phyloP scores from a whole-genome alignment of 2,329 filamentous ascomycete species.

The Orbilia ellipsospora region DNA sequence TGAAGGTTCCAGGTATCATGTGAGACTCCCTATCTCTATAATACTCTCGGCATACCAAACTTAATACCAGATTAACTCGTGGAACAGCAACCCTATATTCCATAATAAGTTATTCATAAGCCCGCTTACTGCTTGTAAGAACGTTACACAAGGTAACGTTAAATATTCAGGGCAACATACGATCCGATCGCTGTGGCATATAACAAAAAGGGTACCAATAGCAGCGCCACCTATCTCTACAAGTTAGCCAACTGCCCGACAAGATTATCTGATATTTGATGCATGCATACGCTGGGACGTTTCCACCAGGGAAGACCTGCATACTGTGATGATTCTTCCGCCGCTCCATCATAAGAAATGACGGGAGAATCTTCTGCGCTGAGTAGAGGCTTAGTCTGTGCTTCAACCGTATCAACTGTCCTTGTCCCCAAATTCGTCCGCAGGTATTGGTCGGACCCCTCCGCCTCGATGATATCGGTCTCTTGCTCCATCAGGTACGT shows the following conservation, averaged over 20 bases:
- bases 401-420: conserved; percentile 2
- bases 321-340: conserved; percentile 6
- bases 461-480: conserved; percentile 27
- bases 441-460: conserved; percentile 27
- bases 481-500: conserved; percentile 27
- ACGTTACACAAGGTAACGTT: too few relatives aligned
- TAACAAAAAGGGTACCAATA: conserved; percentile 85
- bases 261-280: background rate
- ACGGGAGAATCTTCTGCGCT: background rate
- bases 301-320: conserved; percentile 57
- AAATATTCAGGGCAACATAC: conserved; percentile 60
- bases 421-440: conserved; percentile 7
- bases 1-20: conserved; percentile 68
- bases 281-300: conserved; percentile 29
- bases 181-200: conserved; percentile 89
- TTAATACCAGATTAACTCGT: conserved; percentile 70
- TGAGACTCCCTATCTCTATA: conserved; percentile 75
- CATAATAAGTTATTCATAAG: too few relatives aligned
- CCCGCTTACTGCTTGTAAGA: too few relatives aligned
- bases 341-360: conserved; percentile 20
- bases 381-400: conserved; percentile 48
- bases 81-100: conserved; percentile 56
- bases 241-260: conserved; percentile 1
- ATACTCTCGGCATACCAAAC: conserved; percentile 84
- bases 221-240: conserved; percentile 70